phyloP scores from a whole-genome alignment of 1,284 basidiomycete species.

The Sanghuangporus sanghuang region DNA sequence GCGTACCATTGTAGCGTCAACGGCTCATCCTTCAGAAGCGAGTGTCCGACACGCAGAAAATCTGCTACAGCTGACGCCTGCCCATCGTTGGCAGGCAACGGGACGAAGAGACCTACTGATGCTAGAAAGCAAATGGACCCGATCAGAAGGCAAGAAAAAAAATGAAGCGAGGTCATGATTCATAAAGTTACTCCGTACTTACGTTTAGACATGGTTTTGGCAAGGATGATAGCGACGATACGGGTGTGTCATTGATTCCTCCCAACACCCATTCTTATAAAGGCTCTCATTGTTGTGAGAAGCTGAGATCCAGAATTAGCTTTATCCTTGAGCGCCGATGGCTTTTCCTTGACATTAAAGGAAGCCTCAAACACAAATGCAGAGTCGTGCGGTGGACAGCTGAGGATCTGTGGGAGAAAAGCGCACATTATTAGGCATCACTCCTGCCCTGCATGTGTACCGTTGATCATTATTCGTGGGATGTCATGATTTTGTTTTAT shows the following conservation, averaged over 20 bases:
- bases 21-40: constrained; percentile 31
- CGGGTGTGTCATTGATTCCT: not conserved
- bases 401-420: no score
- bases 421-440: no score
- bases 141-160: not conserved
- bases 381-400: no score
- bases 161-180: not conserved
- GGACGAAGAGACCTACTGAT: constrained; percentile 31
- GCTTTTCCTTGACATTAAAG: not conserved
- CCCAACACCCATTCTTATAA: not conserved
- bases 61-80: constrained; percentile 24
- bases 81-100: constrained; percentile 30
- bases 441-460: no score
- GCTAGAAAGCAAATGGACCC: not conserved
- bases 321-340: not conserved
- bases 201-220: not conserved
- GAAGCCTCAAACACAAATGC: not conserved
- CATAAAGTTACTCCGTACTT: not conserved
- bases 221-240: not conserved
- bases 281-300: not conserved
- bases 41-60: constrained; percentile 31
- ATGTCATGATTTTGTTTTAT: no score
- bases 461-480: no score
- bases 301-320: not conserved
- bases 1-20: constrained; percentile 39